A percentile compares a stretch with the other conserved stretches of the same genome.
Conservation (phyloP, 2,329 filamentous ascomycete genomes). For the Fusarium chlamydosporum region DNA sequence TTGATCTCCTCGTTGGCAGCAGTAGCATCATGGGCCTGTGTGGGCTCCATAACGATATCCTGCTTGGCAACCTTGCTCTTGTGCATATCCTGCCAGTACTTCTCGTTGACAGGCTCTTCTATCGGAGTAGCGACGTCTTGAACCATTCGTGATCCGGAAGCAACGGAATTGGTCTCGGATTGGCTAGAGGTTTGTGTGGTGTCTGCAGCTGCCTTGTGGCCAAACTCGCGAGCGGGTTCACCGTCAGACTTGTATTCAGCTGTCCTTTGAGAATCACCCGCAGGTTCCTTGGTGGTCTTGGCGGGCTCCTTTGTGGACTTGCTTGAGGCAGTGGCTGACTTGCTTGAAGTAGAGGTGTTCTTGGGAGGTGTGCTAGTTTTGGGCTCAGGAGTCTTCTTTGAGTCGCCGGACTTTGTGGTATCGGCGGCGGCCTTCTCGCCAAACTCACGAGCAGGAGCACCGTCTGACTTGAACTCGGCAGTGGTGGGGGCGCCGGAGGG, state of each 20-base stretch:
- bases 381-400: not conserved
- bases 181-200: not conserved
- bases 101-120: slow-evolving; percentile 27
- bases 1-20: slow-evolving; percentile 49
- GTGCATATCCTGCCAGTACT: slow-evolving; percentile 28
- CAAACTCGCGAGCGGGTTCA: not conserved
- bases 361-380: not conserved
- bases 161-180: slow-evolving; percentile 7
- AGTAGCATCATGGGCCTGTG: slow-evolving; percentile 51
- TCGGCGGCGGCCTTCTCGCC: not conserved
- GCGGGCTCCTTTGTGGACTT: not conserved
- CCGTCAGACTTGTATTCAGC: not conserved
- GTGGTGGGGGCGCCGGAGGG: slow-evolving; percentile 27
- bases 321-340: not conserved
- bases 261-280: not conserved
- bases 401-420: not conserved
- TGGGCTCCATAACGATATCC: slow-evolving; percentile 27
- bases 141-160: slow-evolving; percentile 20
- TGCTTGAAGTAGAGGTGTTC: not conserved
- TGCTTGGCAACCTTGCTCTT: slow-evolving; percentile 32
- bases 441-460: not conserved
- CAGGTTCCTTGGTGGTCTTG: not conserved
- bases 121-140: slow-evolving; percentile 34
- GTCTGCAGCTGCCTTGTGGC: too few species aligned
- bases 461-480: slow-evolving; percentile 14